These are phyloP conservation scores for Paraphoma sp. DNA, from an alignment of 2,329 filamentous ascomycete genomes.

Conservation along the genomic window DNA sequence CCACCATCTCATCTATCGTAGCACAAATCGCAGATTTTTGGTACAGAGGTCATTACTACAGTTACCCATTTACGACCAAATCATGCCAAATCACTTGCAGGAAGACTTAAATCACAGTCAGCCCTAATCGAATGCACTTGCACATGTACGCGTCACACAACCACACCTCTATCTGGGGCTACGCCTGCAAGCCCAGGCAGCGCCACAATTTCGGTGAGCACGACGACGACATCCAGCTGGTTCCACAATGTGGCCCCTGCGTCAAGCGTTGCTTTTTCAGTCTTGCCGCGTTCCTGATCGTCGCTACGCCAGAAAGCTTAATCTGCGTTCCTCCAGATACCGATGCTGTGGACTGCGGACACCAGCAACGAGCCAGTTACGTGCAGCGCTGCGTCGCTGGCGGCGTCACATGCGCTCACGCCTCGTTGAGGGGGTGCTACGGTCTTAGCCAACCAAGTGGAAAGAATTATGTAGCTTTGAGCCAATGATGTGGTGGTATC, in stretches of 20 bases:
- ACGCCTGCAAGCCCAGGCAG: not conserved
- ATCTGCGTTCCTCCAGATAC: not conserved
- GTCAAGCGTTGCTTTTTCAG: not conserved
- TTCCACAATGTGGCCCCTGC: not conserved
- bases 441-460: not conserved
- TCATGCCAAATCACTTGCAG: too few relatives aligned
- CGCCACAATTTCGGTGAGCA: slow-evolving; percentile 4
- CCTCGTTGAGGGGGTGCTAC: not conserved
- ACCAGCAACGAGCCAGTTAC: too few relatives aligned
- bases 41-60: too few relatives aligned
- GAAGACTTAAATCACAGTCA: too few relatives aligned
- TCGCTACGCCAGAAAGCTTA: slow-evolving; percentile 1
- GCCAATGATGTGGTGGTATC: not conserved
- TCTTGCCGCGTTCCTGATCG: not conserved
- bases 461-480: not conserved
- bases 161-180: not conserved
- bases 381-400: not conserved
- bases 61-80: too few relatives aligned
- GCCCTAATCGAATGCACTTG: too few relatives aligned
- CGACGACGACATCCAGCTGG: not conserved
- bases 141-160: not conserved
- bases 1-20: not conserved
- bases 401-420: not conserved
- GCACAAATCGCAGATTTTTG: not conserved
- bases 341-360: not conserved